Evolutionary conservation across 1,139 yeast genomes (phyloP), one percentile per base, ranked within the genome.

Genomic region (Pichiaceae sp.): DNA sequence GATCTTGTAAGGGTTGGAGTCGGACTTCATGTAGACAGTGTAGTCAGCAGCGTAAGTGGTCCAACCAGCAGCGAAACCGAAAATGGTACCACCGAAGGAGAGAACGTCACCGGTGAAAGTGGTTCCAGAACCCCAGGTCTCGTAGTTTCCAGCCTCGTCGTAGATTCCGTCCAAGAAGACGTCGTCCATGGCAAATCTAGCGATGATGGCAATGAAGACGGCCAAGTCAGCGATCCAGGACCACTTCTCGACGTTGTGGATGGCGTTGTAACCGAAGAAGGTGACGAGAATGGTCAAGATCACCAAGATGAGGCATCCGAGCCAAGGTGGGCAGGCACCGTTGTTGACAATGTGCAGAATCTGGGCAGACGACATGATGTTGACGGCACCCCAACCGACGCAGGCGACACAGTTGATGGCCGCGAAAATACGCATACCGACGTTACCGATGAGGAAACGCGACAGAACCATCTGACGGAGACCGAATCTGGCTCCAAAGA

Each of bases 1-100:
- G 42, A 85, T 69, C 57, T 67, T 77, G 52, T 48, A 44, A 31
- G 74, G 64, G 57, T 71, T 72, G 44, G 78, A 75, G 53, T 75
- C 68, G 54, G 74, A 67, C 42, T 68, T 72, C 72, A 84, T 87
- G 65, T 86, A 89, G 37, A 82, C 89, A 38, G 95, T 85, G 63
- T 87, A 89, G 63, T 87, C 96, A 31, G 95, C 77, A 33, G 96
- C 93, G 53, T 81, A 85, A 18, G 96, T 81, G 40, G 94, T 76
- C 96, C 96, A 87, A 45, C 96, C 96, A 39, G 95, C 75, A 36
- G 96, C 95, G 53, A 82, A 89, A 45, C 96, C 96, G 52, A 72
- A 89, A 45, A 84, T 62, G 35, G 95, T 66, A 56, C 87, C 80
- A 56, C 96, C 96, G 51, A 83, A 86, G 29, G 93, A 78, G 40